Evolutionary conservation across 2,329 filamentous ascomycete genomes (phyloP).

Genomic region (Ceratocystis albifundus): DNA sequence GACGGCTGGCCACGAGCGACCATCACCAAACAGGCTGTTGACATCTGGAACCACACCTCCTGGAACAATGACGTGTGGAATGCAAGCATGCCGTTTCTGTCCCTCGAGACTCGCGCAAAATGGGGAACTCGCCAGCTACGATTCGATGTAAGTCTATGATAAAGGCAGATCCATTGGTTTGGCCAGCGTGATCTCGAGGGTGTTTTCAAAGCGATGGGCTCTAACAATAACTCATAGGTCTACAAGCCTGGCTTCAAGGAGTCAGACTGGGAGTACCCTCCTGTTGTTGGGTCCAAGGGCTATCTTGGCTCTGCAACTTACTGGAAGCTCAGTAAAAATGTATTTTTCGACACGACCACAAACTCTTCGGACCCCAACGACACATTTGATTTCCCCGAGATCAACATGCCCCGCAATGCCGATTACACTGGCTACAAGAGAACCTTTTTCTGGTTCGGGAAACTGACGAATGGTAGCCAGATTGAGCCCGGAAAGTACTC

Average conservation of each 20-base stretch:
- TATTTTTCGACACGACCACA: conserved; percentile 9
- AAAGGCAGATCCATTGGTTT: neutral
- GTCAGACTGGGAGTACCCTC: conserved; percentile 35
- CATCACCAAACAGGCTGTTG: neutral
- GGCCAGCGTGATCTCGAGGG: neutral
- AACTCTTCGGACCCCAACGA: conserved; percentile 9
- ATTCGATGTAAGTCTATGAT: conserved; percentile 21
- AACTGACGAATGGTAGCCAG: conserved; percentile 27
- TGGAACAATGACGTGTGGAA: conserved; percentile 19
- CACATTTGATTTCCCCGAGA: conserved; percentile 15
- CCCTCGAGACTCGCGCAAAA: conserved; percentile 18
- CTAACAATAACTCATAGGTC: conserved; percentile 10
- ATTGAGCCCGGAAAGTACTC: conserved; percentile 27
- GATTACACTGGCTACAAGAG: conserved; percentile 26
- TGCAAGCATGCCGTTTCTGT: conserved; percentile 15
- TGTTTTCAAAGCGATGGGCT: neutral
- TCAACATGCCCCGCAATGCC: conserved; percentile 30
- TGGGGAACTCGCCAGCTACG: conserved; percentile 23
- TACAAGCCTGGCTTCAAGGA: conserved; percentile 34
- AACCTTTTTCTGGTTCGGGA: conserved; percentile 27
- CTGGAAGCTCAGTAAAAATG: conserved; percentile 12
- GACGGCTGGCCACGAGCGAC: conserved; percentile 15
- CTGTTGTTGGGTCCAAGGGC: conserved; percentile 31
- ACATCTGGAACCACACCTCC: neutral
- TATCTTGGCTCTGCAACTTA: conserved; percentile 34